Evolutionary conservation across 768 basidiomycete genomes (phyloP), one percentile per base, ranked within the genome.

Genomic region (Amanita thiersii): DNA sequence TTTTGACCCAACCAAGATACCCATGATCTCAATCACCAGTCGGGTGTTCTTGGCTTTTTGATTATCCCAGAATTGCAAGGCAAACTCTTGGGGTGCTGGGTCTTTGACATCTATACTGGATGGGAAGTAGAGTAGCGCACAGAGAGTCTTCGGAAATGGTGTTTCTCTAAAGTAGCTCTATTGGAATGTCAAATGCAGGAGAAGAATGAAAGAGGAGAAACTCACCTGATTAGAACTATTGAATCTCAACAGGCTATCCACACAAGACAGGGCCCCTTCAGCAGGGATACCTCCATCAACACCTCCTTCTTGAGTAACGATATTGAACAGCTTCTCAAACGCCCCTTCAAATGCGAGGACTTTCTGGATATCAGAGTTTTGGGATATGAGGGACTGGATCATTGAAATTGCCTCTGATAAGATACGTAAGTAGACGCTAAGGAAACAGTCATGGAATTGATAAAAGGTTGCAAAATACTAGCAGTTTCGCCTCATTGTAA

Each of bases 91-190:
- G 1, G 82, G 86, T n/a, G 74, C 72, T 4, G 66, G 53, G 40
- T 76, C 72, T 41, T 73, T 70, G 18, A 74, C 58, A 23, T 74
- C 73, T 1, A 86, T 59, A 34, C 67, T 72, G 20, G 77, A 70
- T 21, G 83, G 86, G 59, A 81, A 91, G 34, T 77, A 79, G 32
- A 85, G 70, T 17, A 83, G 71, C 19, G 73, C 78, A 47, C 80
- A 75, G 45, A 92, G 52, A 42, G 82, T 52, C 45, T 83, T 60
- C 49, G 82, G 72, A 50, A 93, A 64, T 47, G 83, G 59, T 1
- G 90, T 87, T 64, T 93, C 92, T 36, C 88, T 82, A 66, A 99
- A 96, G 67, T 96, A 98, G 56, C 91, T 96, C 91, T 99, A 52
- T 28, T 30, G 18, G 29, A 32, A 18, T 39, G 29, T 30, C 37